A percentile compares a stretch with the other conserved stretches of the same genome.
These are phyloP conservation scores for Dendrobium nobile DNA, from an alignment of 106 monocot species.

Conservation along the genomic window DNA sequence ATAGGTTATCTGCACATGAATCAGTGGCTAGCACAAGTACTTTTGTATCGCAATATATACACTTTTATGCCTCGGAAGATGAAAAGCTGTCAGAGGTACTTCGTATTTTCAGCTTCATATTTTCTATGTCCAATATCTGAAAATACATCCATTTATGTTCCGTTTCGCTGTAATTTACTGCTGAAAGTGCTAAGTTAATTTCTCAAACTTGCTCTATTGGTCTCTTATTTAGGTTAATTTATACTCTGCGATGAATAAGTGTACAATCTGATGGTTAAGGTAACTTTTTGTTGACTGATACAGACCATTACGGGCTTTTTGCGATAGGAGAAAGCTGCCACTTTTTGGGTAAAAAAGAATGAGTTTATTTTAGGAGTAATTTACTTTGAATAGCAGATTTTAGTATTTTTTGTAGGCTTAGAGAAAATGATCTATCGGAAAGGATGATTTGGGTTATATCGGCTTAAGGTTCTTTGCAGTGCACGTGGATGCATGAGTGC, in stretches of 20 bases:
- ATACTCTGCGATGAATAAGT: not conserved
- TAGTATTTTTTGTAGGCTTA: not conserved
- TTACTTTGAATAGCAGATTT: no score
- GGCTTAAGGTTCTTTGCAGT: not conserved
- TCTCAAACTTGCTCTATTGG: not conserved
- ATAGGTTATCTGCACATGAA: slow-evolving; percentile 28
- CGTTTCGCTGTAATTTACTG: not conserved
- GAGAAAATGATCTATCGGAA: not conserved
- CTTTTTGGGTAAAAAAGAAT: no score
- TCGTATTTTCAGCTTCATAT: not conserved
- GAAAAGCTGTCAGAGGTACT: slow-evolving; percentile 28
- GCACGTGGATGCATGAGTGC: no score
- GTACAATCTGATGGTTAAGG: not conserved
- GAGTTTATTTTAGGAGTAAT: no score
- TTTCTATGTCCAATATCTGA: not conserved
- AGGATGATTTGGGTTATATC: not conserved
- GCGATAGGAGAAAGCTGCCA: no score
- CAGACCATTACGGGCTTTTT: not conserved
- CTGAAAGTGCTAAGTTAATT: not conserved
- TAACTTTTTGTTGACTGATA: not conserved
- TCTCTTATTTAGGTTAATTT: not conserved
- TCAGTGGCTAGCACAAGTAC: slow-evolving; percentile 26
- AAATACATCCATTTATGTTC: not conserved
- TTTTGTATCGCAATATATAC: slow-evolving; percentile 25
- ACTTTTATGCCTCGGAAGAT: slow-evolving; percentile 27